Evolutionary conservation across 139 green algal genomes (phyloP).

Genomic region (Zygnema circumcarinatum): DNA sequence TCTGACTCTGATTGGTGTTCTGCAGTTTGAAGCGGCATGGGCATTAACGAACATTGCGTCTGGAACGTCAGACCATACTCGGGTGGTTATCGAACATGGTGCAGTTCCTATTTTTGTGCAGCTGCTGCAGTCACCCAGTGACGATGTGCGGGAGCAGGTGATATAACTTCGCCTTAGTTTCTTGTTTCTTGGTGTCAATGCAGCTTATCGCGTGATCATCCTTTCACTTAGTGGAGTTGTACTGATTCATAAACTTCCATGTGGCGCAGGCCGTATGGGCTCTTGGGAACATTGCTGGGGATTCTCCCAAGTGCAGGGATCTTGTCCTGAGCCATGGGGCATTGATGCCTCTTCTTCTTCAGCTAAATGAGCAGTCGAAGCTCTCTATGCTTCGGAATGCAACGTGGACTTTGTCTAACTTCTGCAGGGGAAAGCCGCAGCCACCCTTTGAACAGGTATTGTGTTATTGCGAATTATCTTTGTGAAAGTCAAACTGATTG

Average conservation of each 20-base stretch:
- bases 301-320: constrained; percentile 93
- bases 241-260: no score
- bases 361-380: constrained; percentile 90
- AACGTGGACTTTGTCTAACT: constrained; percentile 99
- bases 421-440: constrained; percentile 97
- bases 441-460: constrained; percentile 80
- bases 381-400: constrained; percentile 98
- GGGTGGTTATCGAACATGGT: constrained; percentile 94
- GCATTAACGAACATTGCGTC: constrained; percentile 98
- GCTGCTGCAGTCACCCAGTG: constrained; percentile 85
- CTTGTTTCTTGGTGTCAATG: no score
- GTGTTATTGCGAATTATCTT: constrained; percentile 19
- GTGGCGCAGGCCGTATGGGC: constrained; percentile 97
- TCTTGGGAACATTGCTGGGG: constrained; percentile 97
- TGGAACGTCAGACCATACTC: constrained; percentile 95
- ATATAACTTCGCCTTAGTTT: no score
- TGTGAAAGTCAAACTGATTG: no score
- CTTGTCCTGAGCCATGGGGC: constrained; percentile 86
- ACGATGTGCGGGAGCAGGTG: constrained; percentile 97
- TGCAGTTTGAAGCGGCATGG: constrained; percentile 96
- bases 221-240: constrained; percentile 2
- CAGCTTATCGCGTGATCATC: no score
- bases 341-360: constrained; percentile 89
- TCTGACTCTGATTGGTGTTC: not conserved
- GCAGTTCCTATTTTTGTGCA: constrained; percentile 98